Base-by-base conservation (phyloP, 2,329 filamentous ascomycete genomes). In the Stemphylium vesicarium region DNA sequence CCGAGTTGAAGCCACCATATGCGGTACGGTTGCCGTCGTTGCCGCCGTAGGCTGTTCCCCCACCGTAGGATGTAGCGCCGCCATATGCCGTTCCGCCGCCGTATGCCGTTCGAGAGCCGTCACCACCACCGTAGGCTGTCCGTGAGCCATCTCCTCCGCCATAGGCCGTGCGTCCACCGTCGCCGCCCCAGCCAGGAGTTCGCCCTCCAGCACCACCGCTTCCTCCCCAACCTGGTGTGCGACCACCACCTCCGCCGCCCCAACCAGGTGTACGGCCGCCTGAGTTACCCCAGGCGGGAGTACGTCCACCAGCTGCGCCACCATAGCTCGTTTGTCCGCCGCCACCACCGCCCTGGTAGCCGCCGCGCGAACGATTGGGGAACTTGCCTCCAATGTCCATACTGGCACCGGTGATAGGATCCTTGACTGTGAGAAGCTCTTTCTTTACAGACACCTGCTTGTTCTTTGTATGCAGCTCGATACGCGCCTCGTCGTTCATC, bases 391-490 rank as follows among this genome's bases (percentile, higher is more conserved):
- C 66, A 41, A 82, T 86, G 62, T 93, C 89, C 58, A 96, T 89
- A n/a, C 84, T 84, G 51, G 88, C 85, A 40, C 92, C 93, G 4
- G 89, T 94, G 50, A 89, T 77, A 59, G 84, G 81, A 59, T 99
- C 94, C 75, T 94, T 93, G 78, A 96, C 90, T 20, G 85, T 85
- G n/a, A 99, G 79, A 53, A 89, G 85, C 10, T 90, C 88, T 72
- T 96, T 96, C 16, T 87, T 85, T 32, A 98, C 86, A 7, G 89
- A 92, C 58, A 98, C 86, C 13, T 91, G 89, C 81, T 97, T 98
- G 78, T 88, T 91, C 80, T 96, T 96, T 5, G 93, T 93, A 73
- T 98, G 94, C 35, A 99, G 80, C 77, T 99, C 95, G 37, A 99
- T 90, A 60, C 93, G 89, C 26, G 92, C 94, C 68, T 90, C 86